These are phyloP conservation scores for Colletotrichum sp. DNA, from an alignment of 2,329 filamentous ascomycete species.

Conservation along the genomic window DNA sequence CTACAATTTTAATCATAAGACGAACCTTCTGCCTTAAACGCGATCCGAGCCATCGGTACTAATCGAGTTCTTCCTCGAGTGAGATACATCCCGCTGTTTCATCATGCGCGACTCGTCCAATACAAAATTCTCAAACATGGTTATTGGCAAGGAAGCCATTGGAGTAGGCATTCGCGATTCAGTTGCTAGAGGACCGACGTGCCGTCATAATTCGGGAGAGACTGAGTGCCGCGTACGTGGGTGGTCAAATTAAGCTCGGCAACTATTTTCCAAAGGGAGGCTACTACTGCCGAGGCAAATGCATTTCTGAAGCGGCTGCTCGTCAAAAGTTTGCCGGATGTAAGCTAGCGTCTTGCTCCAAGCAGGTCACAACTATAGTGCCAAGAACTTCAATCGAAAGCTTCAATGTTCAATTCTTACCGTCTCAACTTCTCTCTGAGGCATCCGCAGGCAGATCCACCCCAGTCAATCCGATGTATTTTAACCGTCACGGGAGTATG, in stretches of 20 bases:
- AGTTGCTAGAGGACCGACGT: neutral
- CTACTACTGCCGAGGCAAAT: neutral
- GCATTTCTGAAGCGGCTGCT: neutral
- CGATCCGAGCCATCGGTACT: neutral
- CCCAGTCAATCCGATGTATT: neutral
- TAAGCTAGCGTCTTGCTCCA: neutral
- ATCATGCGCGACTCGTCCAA: neutral
- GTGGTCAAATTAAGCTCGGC: neutral
- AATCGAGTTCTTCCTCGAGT: fast-evolving
- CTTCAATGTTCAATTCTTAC: neutral
- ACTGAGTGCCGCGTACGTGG: neutral
- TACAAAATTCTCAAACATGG: fast-evolving
- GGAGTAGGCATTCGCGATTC: neutral
- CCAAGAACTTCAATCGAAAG: neutral
- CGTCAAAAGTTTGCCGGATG: neutral
- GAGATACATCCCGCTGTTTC: neutral
- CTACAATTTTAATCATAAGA: fast-evolving
- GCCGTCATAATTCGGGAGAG: fast-evolving
- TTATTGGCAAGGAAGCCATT: fast-evolving
- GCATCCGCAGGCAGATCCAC: neutral
- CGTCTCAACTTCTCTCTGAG: neutral
- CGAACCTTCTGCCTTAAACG: fast-evolving
- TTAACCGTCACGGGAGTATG: fast-evolving
- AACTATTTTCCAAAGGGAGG: neutral
- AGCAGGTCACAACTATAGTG: neutral